Base-by-base conservation (phyloP, 73 alveolate species). In the Tetrahymena thermophila region DNA sequence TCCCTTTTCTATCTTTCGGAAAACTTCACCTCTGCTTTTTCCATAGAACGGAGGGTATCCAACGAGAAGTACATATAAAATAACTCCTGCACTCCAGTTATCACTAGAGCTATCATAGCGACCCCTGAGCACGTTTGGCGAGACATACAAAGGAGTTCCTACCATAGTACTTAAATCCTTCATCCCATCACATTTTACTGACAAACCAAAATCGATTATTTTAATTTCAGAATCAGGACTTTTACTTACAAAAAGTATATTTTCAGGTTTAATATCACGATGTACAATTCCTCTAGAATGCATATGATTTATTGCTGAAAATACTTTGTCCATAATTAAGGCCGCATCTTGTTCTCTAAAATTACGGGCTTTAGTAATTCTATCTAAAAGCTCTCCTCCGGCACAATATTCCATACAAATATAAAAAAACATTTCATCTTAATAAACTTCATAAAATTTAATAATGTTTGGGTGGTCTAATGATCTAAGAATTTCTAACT, bases 391-490 rank as follows among this genome's bases (percentile, higher is more conserved):
- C 94, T 96, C 98, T 35, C 98, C 98, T 2, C 98, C 98, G 37
- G 94, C 95, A 93, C 98, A 97, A 85, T 96, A 95, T 85, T 97
- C 99, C 98, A 96, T 96, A n/a, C 97, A 97, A 35, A 97, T 97
- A 94, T 97, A 98, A 58, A 97, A 96, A 96, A 85, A 96, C 94
- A 56, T 94, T 95, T 94, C 93, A 85, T 96, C 97, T 96, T 97
- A 97, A 84, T 97, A 97, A 58, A 98, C 97, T 96, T 97, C 98
- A 97, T 97, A 97, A 96, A 97, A 97, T 96, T 97, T 96, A 85
- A 94, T 94, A 3, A 97, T 96, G 43, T 96, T 96, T 8, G 98
- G 98, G 93, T 97, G 99, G 94, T 97, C 98, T 85, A 97, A 94
- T n/a, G 93, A 94, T 15, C 97, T 93, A 6, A 97, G 93, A 37